These are phyloP conservation scores for Penicillium rolfsii DNA, from an alignment of 2,329 filamentous ascomycete genomes.

Conservation along the genomic window DNA sequence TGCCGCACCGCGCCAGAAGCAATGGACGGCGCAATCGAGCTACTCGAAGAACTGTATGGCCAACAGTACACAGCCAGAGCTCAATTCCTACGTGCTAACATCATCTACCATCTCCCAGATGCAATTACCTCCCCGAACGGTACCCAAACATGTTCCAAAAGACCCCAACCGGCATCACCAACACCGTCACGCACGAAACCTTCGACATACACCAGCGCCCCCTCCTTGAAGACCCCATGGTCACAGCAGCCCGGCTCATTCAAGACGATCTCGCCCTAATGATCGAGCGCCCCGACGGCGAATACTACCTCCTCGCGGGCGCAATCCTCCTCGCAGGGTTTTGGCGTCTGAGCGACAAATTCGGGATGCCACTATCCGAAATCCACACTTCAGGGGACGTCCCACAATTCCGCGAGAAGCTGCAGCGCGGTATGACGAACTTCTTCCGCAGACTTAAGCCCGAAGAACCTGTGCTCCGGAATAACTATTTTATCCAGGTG, in stretches of 20 bases:
- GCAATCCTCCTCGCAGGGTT: conserved; percentile 78
- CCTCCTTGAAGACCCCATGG: conserved; percentile 76
- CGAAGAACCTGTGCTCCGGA: conserved; percentile 67
- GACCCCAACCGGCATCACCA: conserved; percentile 68
- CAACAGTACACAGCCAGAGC: background rate
- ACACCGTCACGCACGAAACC: conserved; percentile 69
- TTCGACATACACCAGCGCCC: conserved; percentile 70
- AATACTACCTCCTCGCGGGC: conserved; percentile 80
- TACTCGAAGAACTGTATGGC: conserved; percentile 69
- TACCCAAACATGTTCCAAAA: conserved; percentile 72
- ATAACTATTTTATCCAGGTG: conserved; percentile 89
- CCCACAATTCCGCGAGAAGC: conserved; percentile 69
- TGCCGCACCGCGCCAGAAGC: conserved; percentile 70
- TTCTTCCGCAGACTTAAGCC: conserved; percentile 75
- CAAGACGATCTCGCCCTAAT: conserved; percentile 86
- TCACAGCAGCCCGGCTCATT: conserved; percentile 69
- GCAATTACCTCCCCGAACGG: conserved; percentile 69
- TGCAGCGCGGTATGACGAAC: conserved; percentile 78
- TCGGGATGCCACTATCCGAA: conserved; percentile 75
- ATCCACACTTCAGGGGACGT: conserved; percentile 81
- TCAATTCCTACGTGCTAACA: background rate
- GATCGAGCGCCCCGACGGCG: conserved; percentile 74
- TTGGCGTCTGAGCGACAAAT: conserved; percentile 81
- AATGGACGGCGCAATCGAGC: conserved; percentile 71
- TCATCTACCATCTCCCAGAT: conserved; percentile 29